Evolutionary conservation across 495 filamentous ascomycete species (phyloP).

Genomic region (Echria macrotheca): DNA sequence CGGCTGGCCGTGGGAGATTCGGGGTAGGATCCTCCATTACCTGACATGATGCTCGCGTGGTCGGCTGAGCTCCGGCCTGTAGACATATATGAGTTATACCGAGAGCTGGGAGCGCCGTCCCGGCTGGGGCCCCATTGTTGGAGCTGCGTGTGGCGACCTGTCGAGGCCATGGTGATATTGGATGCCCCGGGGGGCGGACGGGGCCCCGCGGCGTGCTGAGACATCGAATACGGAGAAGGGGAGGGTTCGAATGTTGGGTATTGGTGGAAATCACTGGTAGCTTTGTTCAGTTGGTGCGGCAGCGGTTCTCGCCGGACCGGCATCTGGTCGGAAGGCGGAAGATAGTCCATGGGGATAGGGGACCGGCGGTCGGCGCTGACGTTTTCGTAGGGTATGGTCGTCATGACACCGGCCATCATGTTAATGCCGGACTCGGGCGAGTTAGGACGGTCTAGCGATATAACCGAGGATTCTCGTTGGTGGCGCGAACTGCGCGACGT

Average conservation of each 20-base stretch:
- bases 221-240: conserved; percentile 33
- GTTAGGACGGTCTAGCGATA: conserved; percentile 61
- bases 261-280: conserved; percentile 77
- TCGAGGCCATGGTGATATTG: conserved; percentile 62
- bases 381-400: conserved; percentile 83
- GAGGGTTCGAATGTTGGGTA: conserved; percentile 70
- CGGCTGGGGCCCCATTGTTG: conserved; percentile 64
- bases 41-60: conserved; percentile 54
- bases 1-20: conserved; percentile 65
- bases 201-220: conserved; percentile 58
- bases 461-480: conserved; percentile 70
- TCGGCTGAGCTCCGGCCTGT: conserved; percentile 40
- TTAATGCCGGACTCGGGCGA: conserved; percentile 51
- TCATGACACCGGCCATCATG: conserved; percentile 78
- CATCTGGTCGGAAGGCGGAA: conserved; percentile 64
- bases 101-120: conserved; percentile 44
- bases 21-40: conserved; percentile 64
- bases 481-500: conserved; percentile 74
- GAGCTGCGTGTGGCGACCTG: conserved; percentile 63
- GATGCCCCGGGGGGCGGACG: conserved; percentile 63
- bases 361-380: conserved; percentile 59
- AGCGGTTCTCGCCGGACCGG: conserved; percentile 61
- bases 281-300: conserved; percentile 76
- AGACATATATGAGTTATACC: conserved; percentile 60
- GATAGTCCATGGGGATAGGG: conserved; percentile 70